A percentile compares a stretch with the other conserved stretches of the same genome.
phyloP scores from a whole-genome alignment of 345 rosid species.

The Linum usitatissimum region DNA sequence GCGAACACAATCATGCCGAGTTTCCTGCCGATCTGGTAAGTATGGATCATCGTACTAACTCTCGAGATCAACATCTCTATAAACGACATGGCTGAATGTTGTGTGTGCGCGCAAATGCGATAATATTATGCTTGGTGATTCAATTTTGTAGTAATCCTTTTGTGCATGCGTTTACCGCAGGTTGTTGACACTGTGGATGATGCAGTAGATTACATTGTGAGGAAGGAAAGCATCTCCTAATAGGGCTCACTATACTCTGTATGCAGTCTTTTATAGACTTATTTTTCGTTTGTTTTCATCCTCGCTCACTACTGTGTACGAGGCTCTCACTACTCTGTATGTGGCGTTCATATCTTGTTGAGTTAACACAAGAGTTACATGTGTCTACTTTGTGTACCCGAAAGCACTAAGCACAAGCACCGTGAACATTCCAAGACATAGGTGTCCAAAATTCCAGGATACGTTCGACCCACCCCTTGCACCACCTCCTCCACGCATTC shows the following conservation, averaged over 20 bases:
- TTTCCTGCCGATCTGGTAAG: slow-evolving; percentile 38
- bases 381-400: too few species aligned
- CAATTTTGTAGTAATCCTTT: neutral
- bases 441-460: too few species aligned
- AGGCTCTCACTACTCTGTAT: too few species aligned
- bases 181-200: slow-evolving; percentile 40
- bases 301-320: neutral
- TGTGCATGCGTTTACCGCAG: slow-evolving; percentile 9
- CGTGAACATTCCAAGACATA: too few species aligned
- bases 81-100: too few species aligned
- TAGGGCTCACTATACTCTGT: neutral
- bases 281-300: neutral
- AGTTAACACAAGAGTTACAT: too few species aligned
- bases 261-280: too few species aligned
- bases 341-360: too few species aligned
- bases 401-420: too few species aligned
- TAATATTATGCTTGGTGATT: neutral
- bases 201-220: slow-evolving; percentile 38
- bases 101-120: neutral
- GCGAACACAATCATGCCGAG: slow-evolving; percentile 21
- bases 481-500: too few species aligned
- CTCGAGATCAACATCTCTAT: neutral
- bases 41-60: slow-evolving; percentile 1
- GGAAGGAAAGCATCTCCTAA: slow-evolving; percentile 20
- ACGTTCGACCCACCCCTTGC: too few species aligned